phyloP scores from a whole-genome alignment of 352 stramenopile species.

The Phytophthora agathidicida region DNA sequence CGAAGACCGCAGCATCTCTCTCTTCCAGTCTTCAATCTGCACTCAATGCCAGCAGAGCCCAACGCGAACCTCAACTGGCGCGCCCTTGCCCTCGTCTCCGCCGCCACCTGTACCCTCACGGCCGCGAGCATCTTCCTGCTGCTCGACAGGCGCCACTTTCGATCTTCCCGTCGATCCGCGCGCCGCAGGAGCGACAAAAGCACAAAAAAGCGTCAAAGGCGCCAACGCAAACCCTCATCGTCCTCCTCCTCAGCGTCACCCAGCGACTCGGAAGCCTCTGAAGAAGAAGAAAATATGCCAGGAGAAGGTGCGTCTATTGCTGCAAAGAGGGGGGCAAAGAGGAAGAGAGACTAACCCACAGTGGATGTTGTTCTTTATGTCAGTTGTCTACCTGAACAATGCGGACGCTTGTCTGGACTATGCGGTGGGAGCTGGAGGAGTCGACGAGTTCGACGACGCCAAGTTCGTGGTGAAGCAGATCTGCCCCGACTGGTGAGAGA shows the following conservation, averaged over 20 bases:
- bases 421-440: slow-evolving; percentile 58
- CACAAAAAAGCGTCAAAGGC: too few relatives aligned
- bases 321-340: not conserved
- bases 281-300: slow-evolving; percentile 16
- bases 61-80: slow-evolving; percentile 50
- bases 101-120: slow-evolving; percentile 66
- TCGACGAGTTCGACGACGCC: slow-evolving; percentile 82
- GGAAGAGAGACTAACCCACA: not conserved
- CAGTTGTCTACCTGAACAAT: slow-evolving; percentile 89
- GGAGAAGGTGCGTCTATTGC: slow-evolving; percentile 9
- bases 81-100: slow-evolving; percentile 56
- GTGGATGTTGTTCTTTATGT: slow-evolving; percentile 3
- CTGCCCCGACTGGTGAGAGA: slow-evolving; percentile 58
- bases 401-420: slow-evolving; percentile 74
- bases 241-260: too few relatives aligned
- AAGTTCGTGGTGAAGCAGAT: slow-evolving; percentile 80
- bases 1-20: too few relatives aligned
- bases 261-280: slow-evolving; percentile 19
- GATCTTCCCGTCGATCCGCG: slow-evolving; percentile 12
- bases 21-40: not conserved
- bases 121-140: slow-evolving; percentile 56
- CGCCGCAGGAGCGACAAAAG: slow-evolving; percentile 1
- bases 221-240: not conserved
- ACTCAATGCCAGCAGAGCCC: slow-evolving; percentile 18
- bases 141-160: slow-evolving; percentile 30